Conservation (phyloP, 1,284 basidiomycete genomes). For the Apiotrichum sp. region DNA sequence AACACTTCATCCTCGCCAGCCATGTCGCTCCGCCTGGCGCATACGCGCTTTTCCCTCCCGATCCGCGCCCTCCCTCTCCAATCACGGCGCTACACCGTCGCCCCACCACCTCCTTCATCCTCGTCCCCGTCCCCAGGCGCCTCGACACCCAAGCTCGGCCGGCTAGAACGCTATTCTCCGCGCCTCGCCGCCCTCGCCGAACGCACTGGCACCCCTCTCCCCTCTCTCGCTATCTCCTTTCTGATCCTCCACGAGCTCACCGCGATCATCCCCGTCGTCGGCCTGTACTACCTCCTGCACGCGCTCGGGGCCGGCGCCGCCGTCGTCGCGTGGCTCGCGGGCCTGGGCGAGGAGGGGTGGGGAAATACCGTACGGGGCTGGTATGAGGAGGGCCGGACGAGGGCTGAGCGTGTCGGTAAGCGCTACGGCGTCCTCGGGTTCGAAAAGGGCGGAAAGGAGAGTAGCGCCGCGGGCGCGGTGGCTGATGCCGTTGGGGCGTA, state of each 20-base stretch:
- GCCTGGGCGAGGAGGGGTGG: constrained; percentile 5
- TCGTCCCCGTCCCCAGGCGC: no score
- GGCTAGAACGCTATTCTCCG: constrained; percentile 26
- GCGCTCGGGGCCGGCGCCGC: constrained; percentile 65
- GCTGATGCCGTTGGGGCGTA: constrained; percentile 67
- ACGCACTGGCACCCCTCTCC: constrained; percentile 53
- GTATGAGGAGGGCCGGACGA: constrained; percentile 66
- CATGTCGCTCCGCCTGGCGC: no score
- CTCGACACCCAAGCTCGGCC: background rate
- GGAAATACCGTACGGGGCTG: constrained; percentile 51
- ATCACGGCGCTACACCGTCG: no score
- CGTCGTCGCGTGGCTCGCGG: constrained; percentile 51
- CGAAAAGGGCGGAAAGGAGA: constrained; percentile 49
- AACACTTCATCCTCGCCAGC: no score
- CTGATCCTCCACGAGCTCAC: constrained; percentile 81
- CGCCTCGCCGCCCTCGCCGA: constrained; percentile 25
- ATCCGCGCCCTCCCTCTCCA: no score
- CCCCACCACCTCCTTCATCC: no score
- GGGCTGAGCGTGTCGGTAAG: constrained; percentile 65
- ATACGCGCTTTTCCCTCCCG: no score
- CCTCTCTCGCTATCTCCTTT: constrained; percentile 73
- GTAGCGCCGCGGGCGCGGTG: constrained; percentile 30
- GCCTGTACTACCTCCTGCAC: constrained; percentile 67
- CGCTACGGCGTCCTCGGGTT: constrained; percentile 78
- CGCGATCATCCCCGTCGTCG: constrained; percentile 63